A percentile compares a stretch with the other conserved stretches of the same genome.
Conservation (phyloP, 2,329 filamentous ascomycete species). For the Septoria linicola region DNA sequence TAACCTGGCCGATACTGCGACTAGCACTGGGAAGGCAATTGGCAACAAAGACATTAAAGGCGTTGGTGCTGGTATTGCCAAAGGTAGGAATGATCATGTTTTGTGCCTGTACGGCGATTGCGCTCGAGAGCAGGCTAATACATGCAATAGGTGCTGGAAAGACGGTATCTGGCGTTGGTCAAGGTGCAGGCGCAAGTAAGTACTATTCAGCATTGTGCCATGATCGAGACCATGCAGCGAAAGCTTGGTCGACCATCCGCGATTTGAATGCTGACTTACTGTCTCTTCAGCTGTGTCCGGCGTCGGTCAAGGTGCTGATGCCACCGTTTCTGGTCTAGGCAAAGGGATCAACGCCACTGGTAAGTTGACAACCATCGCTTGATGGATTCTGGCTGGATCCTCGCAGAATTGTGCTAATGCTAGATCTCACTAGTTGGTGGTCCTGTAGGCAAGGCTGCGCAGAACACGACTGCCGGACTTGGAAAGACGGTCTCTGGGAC, state of each 20-base stretch:
- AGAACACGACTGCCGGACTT: slow-evolving; percentile 43
- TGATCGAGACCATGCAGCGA: too few relatives aligned
- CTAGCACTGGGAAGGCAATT: slow-evolving; percentile 31
- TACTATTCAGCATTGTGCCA: too few relatives aligned
- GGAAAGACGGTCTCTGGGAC: slow-evolving; percentile 45
- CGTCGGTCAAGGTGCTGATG: slow-evolving; percentile 15
- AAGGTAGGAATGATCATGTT: slow-evolving; percentile 11
- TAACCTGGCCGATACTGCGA: slow-evolving; percentile 32
- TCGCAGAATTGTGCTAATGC: too few relatives aligned
- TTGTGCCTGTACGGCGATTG: not conserved
- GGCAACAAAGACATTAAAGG: slow-evolving; percentile 35
- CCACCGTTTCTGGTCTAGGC: slow-evolving; percentile 22
- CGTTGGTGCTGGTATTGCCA: slow-evolving; percentile 26
- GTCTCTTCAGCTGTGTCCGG: slow-evolving; percentile 15
- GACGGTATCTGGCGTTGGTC: slow-evolving; percentile 32
- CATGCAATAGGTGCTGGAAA: slow-evolving; percentile 19
- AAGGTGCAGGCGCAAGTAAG: slow-evolving; percentile 21
- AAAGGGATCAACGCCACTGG: slow-evolving; percentile 29
- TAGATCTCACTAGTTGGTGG: slow-evolving; percentile 7
- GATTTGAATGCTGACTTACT: too few relatives aligned
- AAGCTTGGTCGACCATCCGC: too few relatives aligned
- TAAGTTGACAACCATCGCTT: too few relatives aligned
- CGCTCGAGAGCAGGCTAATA: slow-evolving; percentile 12
- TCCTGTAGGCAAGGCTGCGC: slow-evolving; percentile 32
- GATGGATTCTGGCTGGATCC: too few relatives aligned